phyloP scores from a whole-genome alignment of 2,329 filamentous ascomycete species.

The Colletotrichum melonis region DNA sequence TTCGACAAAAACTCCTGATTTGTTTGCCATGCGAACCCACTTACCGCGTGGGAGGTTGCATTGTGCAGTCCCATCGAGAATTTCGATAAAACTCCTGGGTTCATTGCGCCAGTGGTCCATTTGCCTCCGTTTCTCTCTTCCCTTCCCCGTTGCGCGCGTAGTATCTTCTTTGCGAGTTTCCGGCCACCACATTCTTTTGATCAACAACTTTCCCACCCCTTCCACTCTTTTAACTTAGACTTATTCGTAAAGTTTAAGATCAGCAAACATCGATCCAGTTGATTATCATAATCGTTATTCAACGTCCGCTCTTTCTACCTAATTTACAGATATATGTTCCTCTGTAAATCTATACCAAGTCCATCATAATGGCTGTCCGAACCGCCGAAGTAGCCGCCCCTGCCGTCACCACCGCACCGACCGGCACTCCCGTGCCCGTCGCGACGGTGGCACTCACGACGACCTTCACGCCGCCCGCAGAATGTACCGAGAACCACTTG shows the following conservation, averaged over 20 bases:
- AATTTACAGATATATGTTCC: background rate
- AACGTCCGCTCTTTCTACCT: background rate
- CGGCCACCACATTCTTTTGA: conserved; percentile 10
- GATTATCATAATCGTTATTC: background rate
- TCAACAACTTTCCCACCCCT: conserved; percentile 6
- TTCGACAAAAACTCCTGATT: background rate
- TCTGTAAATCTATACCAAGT: background rate
- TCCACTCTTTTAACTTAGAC: conserved; percentile 20
- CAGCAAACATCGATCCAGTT: background rate
- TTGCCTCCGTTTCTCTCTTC: background rate
- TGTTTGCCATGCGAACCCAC: background rate
- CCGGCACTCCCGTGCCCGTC: conserved; percentile 1
- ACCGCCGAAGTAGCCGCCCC: background rate
- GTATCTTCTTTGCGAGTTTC: conserved; percentile 2
- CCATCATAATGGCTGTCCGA: conserved; percentile 1
- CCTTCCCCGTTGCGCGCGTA: background rate
- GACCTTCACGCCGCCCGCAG: conserved; percentile 27
- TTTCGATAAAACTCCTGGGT: conserved; percentile 22
- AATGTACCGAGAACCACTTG: conserved; percentile 29
- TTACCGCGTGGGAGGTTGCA: background rate
- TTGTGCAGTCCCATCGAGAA: background rate
- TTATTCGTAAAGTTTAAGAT: background rate
- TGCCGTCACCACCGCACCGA: background rate
- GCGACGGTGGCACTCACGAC: conserved; percentile 27
- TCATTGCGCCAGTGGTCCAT: background rate